phyloP scores from a whole-genome alignment of 2,329 filamentous ascomycete genomes.

The Trichoderma atrobrunneum region DNA sequence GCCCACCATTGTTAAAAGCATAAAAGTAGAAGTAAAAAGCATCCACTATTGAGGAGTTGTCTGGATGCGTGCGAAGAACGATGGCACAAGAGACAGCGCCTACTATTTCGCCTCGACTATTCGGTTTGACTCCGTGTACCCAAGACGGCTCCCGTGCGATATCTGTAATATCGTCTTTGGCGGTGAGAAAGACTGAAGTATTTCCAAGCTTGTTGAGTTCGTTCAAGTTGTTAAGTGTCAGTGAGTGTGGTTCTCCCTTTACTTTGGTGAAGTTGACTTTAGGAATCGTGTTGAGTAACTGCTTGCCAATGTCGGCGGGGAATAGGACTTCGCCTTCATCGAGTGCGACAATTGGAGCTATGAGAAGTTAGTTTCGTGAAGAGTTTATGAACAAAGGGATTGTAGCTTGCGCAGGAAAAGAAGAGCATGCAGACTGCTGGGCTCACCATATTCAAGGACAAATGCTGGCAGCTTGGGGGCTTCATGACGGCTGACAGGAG shows the following conservation, averaged over 20 bases:
- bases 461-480: background rate
- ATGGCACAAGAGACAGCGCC: background rate
- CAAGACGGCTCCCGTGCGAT: background rate
- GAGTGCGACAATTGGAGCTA: conserved; percentile 2
- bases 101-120: background rate
- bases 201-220: conserved; percentile 10
- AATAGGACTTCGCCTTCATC: background rate
- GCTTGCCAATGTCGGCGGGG: background rate
- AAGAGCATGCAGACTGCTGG: background rate
- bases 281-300: background rate
- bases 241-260: background rate
- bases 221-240: conserved; percentile 4
- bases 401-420: background rate
- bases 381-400: background rate
- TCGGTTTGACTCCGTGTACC: background rate
- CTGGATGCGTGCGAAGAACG: background rate
- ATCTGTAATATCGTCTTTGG: background rate
- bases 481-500: background rate
- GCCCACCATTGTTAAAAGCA: background rate
- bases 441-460: conserved; percentile 2
- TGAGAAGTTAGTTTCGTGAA: background rate
- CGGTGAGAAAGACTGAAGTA: background rate
- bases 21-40: conserved; percentile 5
- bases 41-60: background rate
- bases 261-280: conserved; percentile 1